Evolutionary conservation across 495 filamentous ascomycete genomes (phyloP), one percentile per base, ranked within the genome.

Genomic region (Opeltia flavorubescens): DNA sequence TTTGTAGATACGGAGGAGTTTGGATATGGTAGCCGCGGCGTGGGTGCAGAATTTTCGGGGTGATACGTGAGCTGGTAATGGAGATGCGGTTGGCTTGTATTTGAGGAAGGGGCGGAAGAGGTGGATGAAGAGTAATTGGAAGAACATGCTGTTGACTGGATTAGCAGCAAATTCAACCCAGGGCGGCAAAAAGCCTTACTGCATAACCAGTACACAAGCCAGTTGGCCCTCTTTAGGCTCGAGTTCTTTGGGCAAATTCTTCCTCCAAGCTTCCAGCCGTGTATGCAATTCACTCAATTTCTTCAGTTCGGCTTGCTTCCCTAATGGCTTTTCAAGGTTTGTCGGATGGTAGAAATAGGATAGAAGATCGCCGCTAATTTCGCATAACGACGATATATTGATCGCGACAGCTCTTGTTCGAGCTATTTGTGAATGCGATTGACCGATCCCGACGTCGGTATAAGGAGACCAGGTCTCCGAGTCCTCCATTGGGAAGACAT

Each of bases 51-150:
- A 74, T 55, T 86, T 86, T 28, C 93, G 78, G 12, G 93, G 89
- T 7, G 89, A 95, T 23, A 95, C 85, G 61, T 94, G 83, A 6
- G 80, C 60, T 5, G 93, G 88, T 0, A 95, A 73, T 0, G 91
- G 86, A 4, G 89, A 91, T 5, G 74, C 81, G 17, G 74, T 62
- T 45, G 78, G 83, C 9, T 77, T 83, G 59, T 95, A 95, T 61
- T 89, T 93, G 29, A 98, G 73, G 61, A 98, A 98, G 0, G 91
- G 89, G 4, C 91, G 85, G 67, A 94, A 98, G 7, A 96, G 79
- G 54, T 98, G 93, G 50, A 98, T 95, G 58, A 89, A 91, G 30
- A 95, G 83, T 1, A 95, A 74, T 55, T 96, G 89, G 61, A 87
- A 93, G 62, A 96, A 89, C 91, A 96, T 95, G 67, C 88, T 94